Base-by-base conservation (phyloP, 257 asterid genomes). In the Pogostemon cablin region DNA sequence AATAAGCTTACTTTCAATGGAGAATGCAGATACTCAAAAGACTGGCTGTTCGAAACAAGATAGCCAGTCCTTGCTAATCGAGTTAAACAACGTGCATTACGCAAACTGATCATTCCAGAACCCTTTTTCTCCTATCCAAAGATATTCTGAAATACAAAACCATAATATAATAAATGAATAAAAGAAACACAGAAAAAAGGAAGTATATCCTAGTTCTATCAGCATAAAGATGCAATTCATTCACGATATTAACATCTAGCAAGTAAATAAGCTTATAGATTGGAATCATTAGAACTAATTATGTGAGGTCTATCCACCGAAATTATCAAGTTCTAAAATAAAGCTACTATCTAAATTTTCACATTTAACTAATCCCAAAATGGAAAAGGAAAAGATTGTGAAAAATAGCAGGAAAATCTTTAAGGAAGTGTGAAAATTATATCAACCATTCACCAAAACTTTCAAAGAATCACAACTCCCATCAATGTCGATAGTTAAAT, bases 51-150 rank as follows among this genome's bases (percentile, higher is more conserved):
- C 59, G 81, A 44, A 53, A 68, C 81, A 64, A 76, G 70, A 82
- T 11, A 59, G 64, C 84, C 71, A 69, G 81, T 79, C 75, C 77
- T 80, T 25, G 87, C 78, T 77, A 87, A 77, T 75, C 83, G 50
- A 41, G 81, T 79, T 11, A 91, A 66, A 62, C 79, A 79, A 75
- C 84, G 86, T 72, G 85, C 84, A 76, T 79, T 82, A 72, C 91
- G 85, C 90, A 83, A 82, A 77, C 88, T 56, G 85, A 78, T 84
- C 98, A 95, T 95, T 82, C 80, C 87, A 80, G 66, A 77, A 71
- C 56, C 37, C 60, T 57, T 71, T 62, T 69, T 82, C 69, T 62
- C 48, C 69, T 68, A 55, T 75, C 71, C 62, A 82, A 75, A 67
- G 67, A 67, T 74, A 65, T 59, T 42, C 90, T 80, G 87, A 68